Base-by-base conservation (phyloP, 2,329 filamentous ascomycete genomes). In the Trichoderma breve region DNA sequence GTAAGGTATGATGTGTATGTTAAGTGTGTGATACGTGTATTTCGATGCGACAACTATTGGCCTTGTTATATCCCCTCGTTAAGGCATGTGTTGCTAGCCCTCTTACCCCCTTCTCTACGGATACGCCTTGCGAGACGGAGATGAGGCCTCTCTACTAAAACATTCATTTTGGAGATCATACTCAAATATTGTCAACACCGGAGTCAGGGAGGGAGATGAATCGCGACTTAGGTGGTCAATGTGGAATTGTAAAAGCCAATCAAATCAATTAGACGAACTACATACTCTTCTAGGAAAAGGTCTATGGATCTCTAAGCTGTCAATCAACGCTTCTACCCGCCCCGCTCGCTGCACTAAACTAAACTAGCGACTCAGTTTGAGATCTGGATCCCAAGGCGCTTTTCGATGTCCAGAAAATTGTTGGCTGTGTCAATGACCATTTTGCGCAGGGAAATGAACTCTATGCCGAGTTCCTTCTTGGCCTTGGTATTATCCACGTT, bases 401-500 rank as follows among this genome's bases (percentile, higher is more conserved):
- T 63, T 55, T 70, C 67, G 3, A 70, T 28, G 3, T 36, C 43
- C 47, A 70, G 32, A 26, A 70, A 51, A 12, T 70, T 70, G 30
- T 39, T 70, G 12, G 67, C 67, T n/a, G 67, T 70, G 11, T 70
- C 67, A 55, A 70, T 30, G 0, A 70, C 67, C 32, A 70, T 55
- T 18, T 70, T 36, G 6, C 58, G 58, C 5, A 70, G 43, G 3
- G 67, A 24, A 11, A 63, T 70, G 30, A 70, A 70, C 3, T 70
- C 58, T 43, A 70, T 70, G 28, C 68, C 68, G n/a, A 70, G 58
- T 32, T 70, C 68, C 18, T 36, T 39, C 60, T 53, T 70, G 8
- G 11, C 28, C 15, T 70, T 70, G 6, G 58, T 34, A n/a, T 55
- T 70, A 24, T 70, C 58, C 32, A 70, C 68, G 3, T 43, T 4